Conservation (phyloP, 805 yeast species). For the Isabelozyma rhagii region DNA sequence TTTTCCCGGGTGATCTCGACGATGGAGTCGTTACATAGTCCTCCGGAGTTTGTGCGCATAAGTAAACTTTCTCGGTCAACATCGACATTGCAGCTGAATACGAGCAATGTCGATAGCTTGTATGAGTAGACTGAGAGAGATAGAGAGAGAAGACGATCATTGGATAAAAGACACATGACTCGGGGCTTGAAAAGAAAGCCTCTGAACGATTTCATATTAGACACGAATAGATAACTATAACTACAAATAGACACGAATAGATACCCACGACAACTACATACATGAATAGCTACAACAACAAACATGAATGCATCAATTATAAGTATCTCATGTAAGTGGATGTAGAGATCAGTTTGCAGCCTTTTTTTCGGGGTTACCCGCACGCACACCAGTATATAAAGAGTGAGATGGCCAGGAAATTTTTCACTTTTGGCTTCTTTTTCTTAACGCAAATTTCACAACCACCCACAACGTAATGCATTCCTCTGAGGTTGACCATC, state of each 20-base stretch:
- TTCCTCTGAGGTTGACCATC: slow-evolving; percentile 68
- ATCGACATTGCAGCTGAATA: neutral
- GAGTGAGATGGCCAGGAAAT: slow-evolving; percentile 1
- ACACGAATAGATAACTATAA: too few relatives aligned
- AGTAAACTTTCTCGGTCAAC: neutral
- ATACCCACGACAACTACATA: too few relatives aligned
- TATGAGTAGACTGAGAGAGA: neutral
- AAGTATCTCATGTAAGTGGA: too few relatives aligned
- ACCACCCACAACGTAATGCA: slow-evolving; percentile 61
- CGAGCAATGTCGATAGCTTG: neutral
- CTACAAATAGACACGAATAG: too few relatives aligned
- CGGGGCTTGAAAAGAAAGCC: too few relatives aligned
- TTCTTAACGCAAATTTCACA: slow-evolving; percentile 61
- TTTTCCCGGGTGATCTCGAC: slow-evolving; percentile 15
- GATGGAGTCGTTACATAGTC: neutral
- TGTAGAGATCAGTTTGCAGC: neutral
- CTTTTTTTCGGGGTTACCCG: slow-evolving; percentile 24
- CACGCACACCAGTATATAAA: slow-evolving; percentile 12
- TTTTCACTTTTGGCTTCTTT: neutral
- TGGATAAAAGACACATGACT: too few relatives aligned
- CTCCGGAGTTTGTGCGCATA: neutral
- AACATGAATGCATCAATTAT: too few relatives aligned
- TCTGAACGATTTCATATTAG: too few relatives aligned
- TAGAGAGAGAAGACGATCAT: too few relatives aligned
- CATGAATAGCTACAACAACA: too few relatives aligned